A percentile compares a stretch with the other conserved stretches of the same genome.
Evolutionary conservation across 768 basidiomycete genomes (phyloP).

Genomic region (Phlebiopsis gigantea): DNA sequence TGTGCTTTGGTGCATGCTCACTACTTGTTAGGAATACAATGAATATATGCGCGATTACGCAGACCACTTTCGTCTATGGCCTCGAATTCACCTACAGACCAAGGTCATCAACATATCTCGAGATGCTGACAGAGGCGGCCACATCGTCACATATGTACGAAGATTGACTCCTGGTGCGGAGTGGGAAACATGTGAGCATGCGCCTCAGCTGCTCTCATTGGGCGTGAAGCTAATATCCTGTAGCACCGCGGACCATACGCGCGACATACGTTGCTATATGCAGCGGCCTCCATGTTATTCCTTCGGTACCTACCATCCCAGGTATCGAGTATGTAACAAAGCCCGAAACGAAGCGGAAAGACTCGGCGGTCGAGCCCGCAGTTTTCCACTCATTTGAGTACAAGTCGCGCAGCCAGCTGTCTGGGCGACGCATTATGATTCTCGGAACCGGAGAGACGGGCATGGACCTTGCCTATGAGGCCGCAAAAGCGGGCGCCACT

Average conservation of each 20-base stretch:
- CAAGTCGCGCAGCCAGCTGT: constrained; percentile 41
- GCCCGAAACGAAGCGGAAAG: not conserved
- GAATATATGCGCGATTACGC: constrained; percentile 44
- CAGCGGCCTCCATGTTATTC: not conserved
- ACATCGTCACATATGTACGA: not conserved
- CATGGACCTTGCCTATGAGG: constrained; percentile 51
- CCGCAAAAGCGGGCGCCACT: constrained; percentile 44
- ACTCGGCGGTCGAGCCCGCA: constrained; percentile 17
- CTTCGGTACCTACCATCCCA: not conserved
- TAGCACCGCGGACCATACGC: not conserved
- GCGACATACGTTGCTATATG: not conserved
- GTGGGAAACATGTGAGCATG: not conserved
- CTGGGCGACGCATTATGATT: constrained; percentile 44
- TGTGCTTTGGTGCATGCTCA: not conserved
- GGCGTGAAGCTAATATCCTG: not conserved
- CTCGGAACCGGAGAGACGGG: constrained; percentile 61
- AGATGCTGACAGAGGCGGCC: not conserved
- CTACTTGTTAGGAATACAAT: constrained; percentile 43
- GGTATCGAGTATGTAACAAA: not conserved
- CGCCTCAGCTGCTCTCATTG: not conserved
- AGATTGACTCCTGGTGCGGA: not conserved
- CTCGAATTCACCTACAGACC: constrained; percentile 32
- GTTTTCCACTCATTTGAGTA: constrained; percentile 49
- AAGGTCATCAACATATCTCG: constrained; percentile 27
- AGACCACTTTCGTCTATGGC: constrained; percentile 33